phyloP scores from a whole-genome alignment of 1,284 basidiomycete genomes.

The Neonothopanus nambi region DNA sequence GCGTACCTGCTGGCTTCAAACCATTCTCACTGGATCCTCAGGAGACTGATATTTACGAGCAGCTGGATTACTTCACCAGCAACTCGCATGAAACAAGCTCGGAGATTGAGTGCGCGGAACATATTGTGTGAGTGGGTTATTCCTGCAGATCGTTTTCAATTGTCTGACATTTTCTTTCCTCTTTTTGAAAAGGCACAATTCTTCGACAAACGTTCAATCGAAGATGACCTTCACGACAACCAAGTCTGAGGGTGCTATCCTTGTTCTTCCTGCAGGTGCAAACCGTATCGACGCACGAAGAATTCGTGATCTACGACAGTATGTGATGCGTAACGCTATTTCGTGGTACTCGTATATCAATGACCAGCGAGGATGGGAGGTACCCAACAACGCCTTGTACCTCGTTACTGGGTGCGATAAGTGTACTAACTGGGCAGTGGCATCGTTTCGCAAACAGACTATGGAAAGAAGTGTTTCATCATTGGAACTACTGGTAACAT shows the following conservation, averaged over 20 bases:
- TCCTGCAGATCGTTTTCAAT: neutral
- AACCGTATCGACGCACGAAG: neutral
- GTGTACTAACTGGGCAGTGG: neutral
- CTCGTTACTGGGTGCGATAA: constrained; percentile 6
- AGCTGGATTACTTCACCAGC: no score
- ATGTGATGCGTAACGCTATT: neutral
- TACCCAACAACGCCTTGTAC: neutral
- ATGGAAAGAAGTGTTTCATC: no score
- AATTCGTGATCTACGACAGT: neutral
- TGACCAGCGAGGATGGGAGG: neutral
- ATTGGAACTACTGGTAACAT: no score
- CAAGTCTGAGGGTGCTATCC: neutral
- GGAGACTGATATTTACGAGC: neutral
- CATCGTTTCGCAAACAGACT: neutral
- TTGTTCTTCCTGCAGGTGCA: constrained; percentile 2
- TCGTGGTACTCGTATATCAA: constrained; percentile 2
- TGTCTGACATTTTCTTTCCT: neutral
- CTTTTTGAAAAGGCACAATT: neutral
- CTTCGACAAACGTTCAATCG: neutral
- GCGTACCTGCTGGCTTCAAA: constrained; percentile 6
- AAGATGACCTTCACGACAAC: neutral
- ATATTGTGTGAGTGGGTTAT: neutral
- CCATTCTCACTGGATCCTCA: neutral
- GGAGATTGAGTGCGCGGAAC: neutral
- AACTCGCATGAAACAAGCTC: neutral